A percentile compares a stretch with the other conserved stretches of the same genome.
Evolutionary conservation across 176 grass and related monocot species (phyloP).

Genomic region (Tillandsia leiboldiana): DNA sequence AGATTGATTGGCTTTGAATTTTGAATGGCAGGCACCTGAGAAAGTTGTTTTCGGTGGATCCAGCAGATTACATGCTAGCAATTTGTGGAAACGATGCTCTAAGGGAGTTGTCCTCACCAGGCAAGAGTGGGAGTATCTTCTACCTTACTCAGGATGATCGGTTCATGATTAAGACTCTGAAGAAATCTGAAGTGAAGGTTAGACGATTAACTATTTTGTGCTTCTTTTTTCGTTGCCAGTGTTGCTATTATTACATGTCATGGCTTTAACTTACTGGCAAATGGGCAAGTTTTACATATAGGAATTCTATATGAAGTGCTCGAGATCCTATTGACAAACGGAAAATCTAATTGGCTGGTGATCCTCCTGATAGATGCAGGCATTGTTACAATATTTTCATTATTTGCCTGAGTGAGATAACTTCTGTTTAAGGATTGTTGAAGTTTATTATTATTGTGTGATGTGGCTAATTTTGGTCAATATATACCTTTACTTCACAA

Average conservation of each 20-base stretch:
- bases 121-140: constrained; percentile 82
- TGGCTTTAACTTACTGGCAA: background rate
- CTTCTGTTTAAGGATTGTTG: too few relatives aligned
- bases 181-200: constrained; percentile 77
- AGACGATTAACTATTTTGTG: background rate
- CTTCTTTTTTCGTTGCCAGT: background rate
- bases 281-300: too few relatives aligned
- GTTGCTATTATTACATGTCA: background rate
- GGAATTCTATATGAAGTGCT: too few relatives aligned
- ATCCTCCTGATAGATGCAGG: too few relatives aligned
- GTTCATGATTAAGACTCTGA: constrained; percentile 85
- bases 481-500: too few relatives aligned
- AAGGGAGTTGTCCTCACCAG: constrained; percentile 62
- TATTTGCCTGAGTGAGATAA: too few relatives aligned
- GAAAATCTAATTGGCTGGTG: too few relatives aligned
- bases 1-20: background rate
- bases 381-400: too few relatives aligned
- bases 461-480: too few relatives aligned
- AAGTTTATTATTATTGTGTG: too few relatives aligned
- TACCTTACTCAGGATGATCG: constrained; percentile 71
- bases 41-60: constrained; percentile 65
- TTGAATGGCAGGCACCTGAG: constrained; percentile 51
- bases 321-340: too few relatives aligned
- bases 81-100: constrained; percentile 66
- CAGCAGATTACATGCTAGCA: constrained; percentile 85